Percentiles rank a stretch among this genome's conserved stretches.
Conservation (phyloP, 2,329 filamentous ascomycete species). For the Scleromitrula shiraiana region DNA sequence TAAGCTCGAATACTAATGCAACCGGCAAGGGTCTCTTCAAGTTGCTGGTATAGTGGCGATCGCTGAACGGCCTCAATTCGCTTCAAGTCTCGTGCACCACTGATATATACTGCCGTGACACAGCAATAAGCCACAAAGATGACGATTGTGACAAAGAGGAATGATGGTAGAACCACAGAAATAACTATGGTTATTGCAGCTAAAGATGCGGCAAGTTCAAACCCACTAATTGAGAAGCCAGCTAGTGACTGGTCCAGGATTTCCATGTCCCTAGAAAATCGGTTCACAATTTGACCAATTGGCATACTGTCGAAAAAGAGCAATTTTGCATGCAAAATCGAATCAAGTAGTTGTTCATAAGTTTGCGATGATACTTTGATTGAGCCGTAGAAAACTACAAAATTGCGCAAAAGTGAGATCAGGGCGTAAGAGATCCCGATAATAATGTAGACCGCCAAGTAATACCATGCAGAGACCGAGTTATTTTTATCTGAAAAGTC, state of each 20-base stretch:
- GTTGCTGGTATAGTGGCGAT: background rate
- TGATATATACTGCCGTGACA: background rate
- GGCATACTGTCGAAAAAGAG: conserved; percentile 49
- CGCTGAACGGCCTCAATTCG: background rate
- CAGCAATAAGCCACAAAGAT: background rate
- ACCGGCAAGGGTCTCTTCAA: background rate
- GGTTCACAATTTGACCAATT: background rate
- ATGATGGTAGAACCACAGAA: background rate
- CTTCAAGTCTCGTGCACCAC: background rate
- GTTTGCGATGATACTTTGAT: conserved; percentile 33
- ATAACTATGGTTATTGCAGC: background rate
- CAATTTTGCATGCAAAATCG: conserved; percentile 56
- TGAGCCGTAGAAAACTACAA: background rate
- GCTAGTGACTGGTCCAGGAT: background rate
- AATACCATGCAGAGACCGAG: no score
- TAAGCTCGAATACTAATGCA: background rate
- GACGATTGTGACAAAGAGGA: background rate
- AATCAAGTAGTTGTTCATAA: background rate
- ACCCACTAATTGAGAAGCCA: no score
- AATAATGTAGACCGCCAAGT: background rate
- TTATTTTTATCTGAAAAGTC: no score
- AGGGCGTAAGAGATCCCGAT: background rate
- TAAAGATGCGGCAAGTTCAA: background rate
- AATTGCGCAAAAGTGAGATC: background rate
- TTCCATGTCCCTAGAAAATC: background rate